phyloP scores from a whole-genome alignment of 257 asterid species.

The Solanum verrucosum region DNA sequence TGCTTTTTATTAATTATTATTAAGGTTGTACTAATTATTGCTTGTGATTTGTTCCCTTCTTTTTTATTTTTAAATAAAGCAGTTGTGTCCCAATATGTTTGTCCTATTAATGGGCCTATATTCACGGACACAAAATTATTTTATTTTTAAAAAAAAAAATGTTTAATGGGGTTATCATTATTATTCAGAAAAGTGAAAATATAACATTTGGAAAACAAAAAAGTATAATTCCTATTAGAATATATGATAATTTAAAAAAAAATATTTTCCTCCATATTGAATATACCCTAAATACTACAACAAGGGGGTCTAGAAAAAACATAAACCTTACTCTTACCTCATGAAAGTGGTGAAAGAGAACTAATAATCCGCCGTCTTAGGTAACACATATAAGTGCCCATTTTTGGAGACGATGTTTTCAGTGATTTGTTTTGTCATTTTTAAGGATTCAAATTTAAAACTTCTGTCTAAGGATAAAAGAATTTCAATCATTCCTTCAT shows the following conservation, averaged over 20 bases:
- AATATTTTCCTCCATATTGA: too few relatives aligned
- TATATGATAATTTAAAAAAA: background rate
- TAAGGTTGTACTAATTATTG: background rate
- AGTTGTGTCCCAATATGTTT: background rate
- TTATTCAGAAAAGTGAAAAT: background rate
- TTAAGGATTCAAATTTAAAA: too few relatives aligned
- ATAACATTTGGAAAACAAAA: background rate
- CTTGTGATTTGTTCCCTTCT: background rate
- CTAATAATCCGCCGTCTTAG: rapidly evolving
- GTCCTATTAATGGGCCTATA: background rate
- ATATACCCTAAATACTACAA: too few relatives aligned
- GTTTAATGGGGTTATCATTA: background rate
- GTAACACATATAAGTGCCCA: too few relatives aligned
- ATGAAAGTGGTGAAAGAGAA: background rate
- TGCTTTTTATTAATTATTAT: background rate
- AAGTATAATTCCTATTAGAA: background rate
- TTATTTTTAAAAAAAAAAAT: background rate
- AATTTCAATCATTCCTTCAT: background rate
- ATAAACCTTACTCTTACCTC: rapidly evolving
- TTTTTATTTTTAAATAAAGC: background rate
- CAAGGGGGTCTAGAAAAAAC: background rate
- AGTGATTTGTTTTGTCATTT: too few relatives aligned
- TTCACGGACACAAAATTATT: background rate
- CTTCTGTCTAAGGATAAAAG: too few relatives aligned
- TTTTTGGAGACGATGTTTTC: background rate